Evolutionary conservation across 2,329 filamentous ascomycete genomes (phyloP), one percentile per base, ranked within the genome.

Genomic region (Mariannaea sp.): DNA sequence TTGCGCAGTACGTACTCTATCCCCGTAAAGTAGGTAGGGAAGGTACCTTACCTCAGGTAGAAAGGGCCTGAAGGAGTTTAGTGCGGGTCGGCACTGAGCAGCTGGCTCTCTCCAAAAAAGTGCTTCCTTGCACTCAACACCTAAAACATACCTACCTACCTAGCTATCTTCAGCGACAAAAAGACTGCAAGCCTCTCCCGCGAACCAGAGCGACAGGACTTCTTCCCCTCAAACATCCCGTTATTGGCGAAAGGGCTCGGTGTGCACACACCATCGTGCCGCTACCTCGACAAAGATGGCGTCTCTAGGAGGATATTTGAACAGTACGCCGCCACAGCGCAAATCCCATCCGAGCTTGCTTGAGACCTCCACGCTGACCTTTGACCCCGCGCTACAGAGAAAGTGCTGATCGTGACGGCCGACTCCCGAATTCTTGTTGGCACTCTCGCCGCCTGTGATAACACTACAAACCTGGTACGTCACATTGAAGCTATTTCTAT

Each of bases 381-480:
- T 5, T 17, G 14, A 47, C 33, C 36, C 46, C 42, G 36, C 50
- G 44, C 49, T 52, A 9, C 36, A 97, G 94, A 96, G 75, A 95
- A 91, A 74, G 90, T 97, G 65, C 81, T 92, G 53, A 88, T 97
- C 68, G 83, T 97, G 59, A 97, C 94, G 22, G 88, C 90, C 64
- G 94, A 97, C 74, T 94, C 93, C 45, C 87, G 93, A 65, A 96
- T 90, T 40, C 77, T 93, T 17, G 82, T 90, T 57, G 94, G 94
- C 55, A 92, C 81, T 2, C 84, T 99, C 48, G 79, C 93, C 42
- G 90, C 89, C 38, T 92, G 88, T 70, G 94, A 99, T 73, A 87
- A 96, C 73, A 85, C 88, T 67, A 97, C 94, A 62, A 99, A 99
- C 74, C 77, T 99, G 58, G 84, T 86, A 73, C 56, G 75, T 19